These are phyloP conservation scores for Phytophthora multivora DNA, from an alignment of 352 stramenopile species.

Conservation along the genomic window DNA sequence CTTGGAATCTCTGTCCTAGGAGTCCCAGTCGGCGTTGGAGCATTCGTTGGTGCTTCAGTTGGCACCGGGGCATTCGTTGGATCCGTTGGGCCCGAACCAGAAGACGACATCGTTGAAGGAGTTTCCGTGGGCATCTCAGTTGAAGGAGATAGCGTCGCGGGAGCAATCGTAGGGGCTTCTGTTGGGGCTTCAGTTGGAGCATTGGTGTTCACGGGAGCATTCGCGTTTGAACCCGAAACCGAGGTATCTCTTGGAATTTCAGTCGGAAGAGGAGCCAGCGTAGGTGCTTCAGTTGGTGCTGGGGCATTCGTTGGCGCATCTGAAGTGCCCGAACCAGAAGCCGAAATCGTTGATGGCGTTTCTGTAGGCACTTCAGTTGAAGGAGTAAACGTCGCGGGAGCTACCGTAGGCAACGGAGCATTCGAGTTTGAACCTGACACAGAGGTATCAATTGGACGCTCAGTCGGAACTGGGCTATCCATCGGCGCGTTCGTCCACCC, in stretches of 20 bases:
- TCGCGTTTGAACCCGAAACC: slow-evolving; percentile 1
- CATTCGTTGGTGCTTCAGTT: background rate
- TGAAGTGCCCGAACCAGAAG: background rate
- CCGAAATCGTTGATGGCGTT: background rate
- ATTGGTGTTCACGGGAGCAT: slow-evolving; percentile 4
- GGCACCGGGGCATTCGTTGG: background rate
- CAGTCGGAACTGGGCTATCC: too few relatives aligned
- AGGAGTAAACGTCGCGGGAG: slow-evolving; percentile 1
- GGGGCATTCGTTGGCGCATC: slow-evolving; percentile 17
- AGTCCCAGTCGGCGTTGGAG: background rate
- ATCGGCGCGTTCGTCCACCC: background rate
- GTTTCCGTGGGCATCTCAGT: background rate
- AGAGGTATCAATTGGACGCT: too few relatives aligned
- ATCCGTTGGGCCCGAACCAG: slow-evolving; percentile 1
- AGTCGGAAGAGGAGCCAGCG: background rate
- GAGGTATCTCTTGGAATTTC: background rate
- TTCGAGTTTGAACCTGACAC: too few relatives aligned
- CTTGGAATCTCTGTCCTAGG: slow-evolving; percentile 9
- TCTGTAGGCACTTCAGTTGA: background rate
- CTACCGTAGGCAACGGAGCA: background rate
- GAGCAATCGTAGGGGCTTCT: too few relatives aligned
- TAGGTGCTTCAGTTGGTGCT: background rate
- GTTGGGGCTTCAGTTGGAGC: slow-evolving; percentile 1
- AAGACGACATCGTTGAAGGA: background rate
- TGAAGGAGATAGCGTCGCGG: slow-evolving; percentile 1